Conservation (phyloP, 495 filamentous ascomycete genomes). For the Letharia lupina region DNA sequence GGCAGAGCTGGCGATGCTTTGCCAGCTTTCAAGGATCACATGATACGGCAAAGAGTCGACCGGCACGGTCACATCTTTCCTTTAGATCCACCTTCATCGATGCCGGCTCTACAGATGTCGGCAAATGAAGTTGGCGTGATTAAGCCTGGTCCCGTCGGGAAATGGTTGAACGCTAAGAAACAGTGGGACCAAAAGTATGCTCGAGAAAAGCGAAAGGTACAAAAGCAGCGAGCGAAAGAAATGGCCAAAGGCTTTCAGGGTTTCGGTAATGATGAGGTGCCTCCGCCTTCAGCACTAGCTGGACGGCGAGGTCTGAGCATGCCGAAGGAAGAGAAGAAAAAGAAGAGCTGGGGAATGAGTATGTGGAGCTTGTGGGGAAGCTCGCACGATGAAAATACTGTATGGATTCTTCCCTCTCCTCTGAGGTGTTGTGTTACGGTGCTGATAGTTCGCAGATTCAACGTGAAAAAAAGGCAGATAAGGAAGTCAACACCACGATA, state of each 20-base stretch:
- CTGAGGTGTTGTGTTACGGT: background rate
- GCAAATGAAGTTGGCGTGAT: conserved; percentile 62
- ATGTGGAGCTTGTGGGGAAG: conserved; percentile 81
- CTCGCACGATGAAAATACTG: conserved; percentile 71
- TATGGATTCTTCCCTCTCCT: conserved; percentile 26
- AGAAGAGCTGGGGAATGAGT: conserved; percentile 63
- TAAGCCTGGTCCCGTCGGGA: conserved; percentile 68
- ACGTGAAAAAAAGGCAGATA: conserved; percentile 27
- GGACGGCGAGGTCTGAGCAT: conserved; percentile 51
- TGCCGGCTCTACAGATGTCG: conserved; percentile 54
- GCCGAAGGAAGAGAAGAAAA: conserved; percentile 46
- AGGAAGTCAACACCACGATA: conserved; percentile 15
- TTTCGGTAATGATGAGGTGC: conserved; percentile 61
- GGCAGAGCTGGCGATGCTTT: conserved; percentile 77
- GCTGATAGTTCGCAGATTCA: conserved; percentile 16
- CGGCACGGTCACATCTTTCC: conserved; percentile 62
- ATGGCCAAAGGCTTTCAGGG: conserved; percentile 58
- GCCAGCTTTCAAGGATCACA: conserved; percentile 68
- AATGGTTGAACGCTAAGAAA: conserved; percentile 67
- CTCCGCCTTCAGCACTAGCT: conserved; percentile 75
- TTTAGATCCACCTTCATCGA: conserved; percentile 51
- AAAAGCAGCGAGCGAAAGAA: conserved; percentile 61
- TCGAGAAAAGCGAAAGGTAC: conserved; percentile 56
- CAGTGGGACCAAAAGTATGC: conserved; percentile 65
- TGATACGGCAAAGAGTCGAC: conserved; percentile 83